phyloP scores from a whole-genome alignment of 768 basidiomycete species.

The Leccinum longicurvipes region DNA sequence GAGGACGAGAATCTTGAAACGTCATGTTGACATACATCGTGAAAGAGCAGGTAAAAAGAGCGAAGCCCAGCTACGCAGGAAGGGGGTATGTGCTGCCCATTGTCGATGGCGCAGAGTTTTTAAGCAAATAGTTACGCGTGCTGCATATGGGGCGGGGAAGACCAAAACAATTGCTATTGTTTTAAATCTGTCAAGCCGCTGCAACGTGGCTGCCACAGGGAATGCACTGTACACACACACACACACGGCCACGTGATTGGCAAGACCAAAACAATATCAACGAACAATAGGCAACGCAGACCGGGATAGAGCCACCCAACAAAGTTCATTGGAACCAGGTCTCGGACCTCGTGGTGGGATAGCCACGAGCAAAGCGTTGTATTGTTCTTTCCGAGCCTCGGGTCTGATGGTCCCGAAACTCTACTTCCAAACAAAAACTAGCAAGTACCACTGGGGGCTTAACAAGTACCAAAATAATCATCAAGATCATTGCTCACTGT shows the following conservation, averaged over 20 bases:
- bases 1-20: slow-evolving; percentile 14
- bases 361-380: slow-evolving; percentile 9
- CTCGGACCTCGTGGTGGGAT: not conserved
- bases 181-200: not conserved
- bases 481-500: slow-evolving; percentile 9
- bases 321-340: slow-evolving; percentile 7
- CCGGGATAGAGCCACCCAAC: not conserved
- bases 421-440: not conserved
- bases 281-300: slow-evolving; percentile 24
- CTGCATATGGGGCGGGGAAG: slow-evolving; percentile 1
- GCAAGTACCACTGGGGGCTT: not conserved
- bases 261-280: not conserved
- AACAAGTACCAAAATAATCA: not conserved
- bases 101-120: slow-evolving; percentile 10
- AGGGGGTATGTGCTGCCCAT: not conserved
- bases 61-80: slow-evolving; percentile 30
- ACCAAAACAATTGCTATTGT: slow-evolving; percentile 32
- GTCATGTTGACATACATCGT: slow-evolving; percentile 18
- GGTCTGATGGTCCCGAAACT: not conserved
- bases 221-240: not conserved
- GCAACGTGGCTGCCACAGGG: not conserved
- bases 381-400: slow-evolving; percentile 16
- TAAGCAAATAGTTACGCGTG: slow-evolving; percentile 14
- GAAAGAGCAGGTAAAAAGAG: slow-evolving; percentile 12
- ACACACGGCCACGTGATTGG: slow-evolving; percentile 21